Evolutionary conservation across 2,329 filamentous ascomycete species (phyloP), one percentile per base, ranked within the genome.

Genomic region (Colletotrichum somersetense): DNA sequence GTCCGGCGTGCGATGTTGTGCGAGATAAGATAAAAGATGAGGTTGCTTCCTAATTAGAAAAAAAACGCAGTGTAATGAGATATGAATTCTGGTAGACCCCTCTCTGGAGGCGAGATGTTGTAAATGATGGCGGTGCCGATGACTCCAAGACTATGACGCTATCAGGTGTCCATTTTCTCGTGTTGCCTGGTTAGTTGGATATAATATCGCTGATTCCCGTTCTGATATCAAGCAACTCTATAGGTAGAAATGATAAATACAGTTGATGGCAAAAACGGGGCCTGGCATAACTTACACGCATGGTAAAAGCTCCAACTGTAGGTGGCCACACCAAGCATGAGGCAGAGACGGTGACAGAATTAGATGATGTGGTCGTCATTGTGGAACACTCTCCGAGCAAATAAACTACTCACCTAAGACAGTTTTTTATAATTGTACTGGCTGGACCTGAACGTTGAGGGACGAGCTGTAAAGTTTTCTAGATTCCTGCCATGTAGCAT

Each of bases 1-100:
- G 90, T 92, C n/a, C 87, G 88, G 14, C 91, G 91, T 0, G 85
- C 91, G 0, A 90, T 92, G 78, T 93, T 93, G 14, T 87, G 89
- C 8, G 92, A 86, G 68, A 92, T 90, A 91, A 91, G 93, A 0
- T 88, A 86, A 0, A 92, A 88, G 44, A 92, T 87, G 16, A 93
- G 81, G 0, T 82, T 84, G 0, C 80, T 80, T 5, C 83, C 2
- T 82, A 80, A 14, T 82, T 83, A 44, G 85, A 80, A 8, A 85
- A 80, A 26, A 84, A n/a, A n/a, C 85, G 75, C 84, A 85, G 42
- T 84, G 84, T 44, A 86, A 84, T 26, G 79, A 78, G 7, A 81
- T 76, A 3, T 81, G 76, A 1, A 85, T 78, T 38, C 83, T 81
- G 2, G 81, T 80, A 1, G 78, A 79, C 7, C 81, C 2, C 71